These are phyloP conservation scores for Colletotrichum tropicicola DNA, from an alignment of 2,329 filamentous ascomycete species.

Conservation along the genomic window DNA sequence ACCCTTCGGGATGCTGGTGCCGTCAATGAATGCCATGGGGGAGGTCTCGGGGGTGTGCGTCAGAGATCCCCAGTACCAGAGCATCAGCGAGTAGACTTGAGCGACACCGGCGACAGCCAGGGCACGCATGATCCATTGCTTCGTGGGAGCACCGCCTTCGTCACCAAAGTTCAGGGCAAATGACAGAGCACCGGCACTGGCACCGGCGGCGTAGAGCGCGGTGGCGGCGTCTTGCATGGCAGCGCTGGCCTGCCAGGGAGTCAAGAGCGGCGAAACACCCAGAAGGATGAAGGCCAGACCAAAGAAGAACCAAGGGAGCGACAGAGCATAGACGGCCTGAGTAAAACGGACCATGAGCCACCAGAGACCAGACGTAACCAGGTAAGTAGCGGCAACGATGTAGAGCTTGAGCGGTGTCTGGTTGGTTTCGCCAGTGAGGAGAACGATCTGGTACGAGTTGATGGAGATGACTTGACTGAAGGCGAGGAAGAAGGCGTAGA, in stretches of 20 bases:
- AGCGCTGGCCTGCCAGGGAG: conserved; percentile 46
- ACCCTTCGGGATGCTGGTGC: conserved; percentile 37
- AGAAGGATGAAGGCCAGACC: conserved; percentile 70
- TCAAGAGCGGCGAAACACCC: conserved; percentile 67
- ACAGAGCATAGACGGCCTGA: conserved; percentile 65
- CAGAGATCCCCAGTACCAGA: conserved; percentile 71
- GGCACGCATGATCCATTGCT: conserved; percentile 73
- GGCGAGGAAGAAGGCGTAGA: conserved; percentile 69
- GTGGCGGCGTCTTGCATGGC: conserved; percentile 68
- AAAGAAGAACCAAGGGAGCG: conserved; percentile 70
- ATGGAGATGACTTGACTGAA: conserved; percentile 71
- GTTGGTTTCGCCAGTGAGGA: conserved; percentile 71
- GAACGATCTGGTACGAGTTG: conserved; percentile 74
- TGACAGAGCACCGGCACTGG: conserved; percentile 70
- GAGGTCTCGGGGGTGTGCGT: conserved; percentile 23
- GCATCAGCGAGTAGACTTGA: conserved; percentile 69
- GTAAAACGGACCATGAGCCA: conserved; percentile 69
- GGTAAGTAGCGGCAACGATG: conserved; percentile 66
- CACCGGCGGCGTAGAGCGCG: conserved; percentile 68
- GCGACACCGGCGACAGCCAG: conserved; percentile 74
- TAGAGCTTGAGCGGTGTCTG: conserved; percentile 68
- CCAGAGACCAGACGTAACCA: conserved; percentile 67
- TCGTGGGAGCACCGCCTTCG: conserved; percentile 69
- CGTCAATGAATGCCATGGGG: conserved; percentile 38
- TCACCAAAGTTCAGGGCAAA: conserved; percentile 75